Conservation (phyloP, 2,329 filamentous ascomycete genomes). For the Diaporthe ilicicola region DNA sequence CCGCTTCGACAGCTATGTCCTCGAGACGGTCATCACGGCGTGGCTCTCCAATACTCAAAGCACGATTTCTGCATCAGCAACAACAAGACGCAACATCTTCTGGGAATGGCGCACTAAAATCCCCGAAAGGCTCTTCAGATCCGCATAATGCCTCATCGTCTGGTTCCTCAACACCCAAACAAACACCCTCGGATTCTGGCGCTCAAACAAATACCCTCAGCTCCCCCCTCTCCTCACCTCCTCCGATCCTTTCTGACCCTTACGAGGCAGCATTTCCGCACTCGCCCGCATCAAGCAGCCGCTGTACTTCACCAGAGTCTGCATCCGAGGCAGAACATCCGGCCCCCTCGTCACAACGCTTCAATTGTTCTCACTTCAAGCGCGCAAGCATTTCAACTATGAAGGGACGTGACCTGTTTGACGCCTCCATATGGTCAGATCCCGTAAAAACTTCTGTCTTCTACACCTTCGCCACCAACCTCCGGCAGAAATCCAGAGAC, state of each 20-base stretch:
- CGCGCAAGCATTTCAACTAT: constrained; percentile 62
- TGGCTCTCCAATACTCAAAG: not conserved
- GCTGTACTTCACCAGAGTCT: constrained; percentile 53
- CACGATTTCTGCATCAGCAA: not conserved
- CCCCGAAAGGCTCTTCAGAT: not conserved
- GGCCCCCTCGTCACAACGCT: constrained; percentile 43
- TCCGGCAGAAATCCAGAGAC: constrained; percentile 70
- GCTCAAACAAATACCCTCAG: constrained; percentile 40
- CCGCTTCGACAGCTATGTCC: not conserved
- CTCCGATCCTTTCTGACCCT: constrained; percentile 60
- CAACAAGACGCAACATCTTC: not conserved
- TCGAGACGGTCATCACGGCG: constrained; percentile 4
- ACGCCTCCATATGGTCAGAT: constrained; percentile 75
- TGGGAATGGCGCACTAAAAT: not conserved
- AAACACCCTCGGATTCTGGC: constrained; percentile 34
- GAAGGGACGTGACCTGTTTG: constrained; percentile 77
- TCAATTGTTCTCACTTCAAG: constrained; percentile 42
- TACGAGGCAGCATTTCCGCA: constrained; percentile 46
- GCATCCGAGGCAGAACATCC: constrained; percentile 48
- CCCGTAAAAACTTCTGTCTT: constrained; percentile 74
- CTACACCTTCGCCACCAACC: constrained; percentile 74
- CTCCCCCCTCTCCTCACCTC: constrained; percentile 67
- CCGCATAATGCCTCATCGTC: constrained; percentile 35
- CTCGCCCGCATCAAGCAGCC: constrained; percentile 49
- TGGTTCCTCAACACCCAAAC: constrained; percentile 38